Base-by-base conservation (phyloP, 371 early-diverging fungal genomes). In the Circinella minor region DNA sequence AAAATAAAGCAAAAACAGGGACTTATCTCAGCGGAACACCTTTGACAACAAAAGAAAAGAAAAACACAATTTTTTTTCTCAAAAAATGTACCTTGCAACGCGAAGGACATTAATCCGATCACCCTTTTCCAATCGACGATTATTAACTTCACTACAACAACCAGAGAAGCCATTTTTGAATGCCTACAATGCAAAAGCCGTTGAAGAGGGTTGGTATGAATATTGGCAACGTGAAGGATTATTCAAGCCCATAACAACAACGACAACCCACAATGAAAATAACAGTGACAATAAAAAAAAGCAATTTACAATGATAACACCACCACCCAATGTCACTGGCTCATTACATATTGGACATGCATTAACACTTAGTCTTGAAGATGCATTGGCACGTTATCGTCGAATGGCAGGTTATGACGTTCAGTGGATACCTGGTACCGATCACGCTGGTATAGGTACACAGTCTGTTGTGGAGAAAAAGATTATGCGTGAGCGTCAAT, bases 321-420 rank as follows among this genome's bases (percentile, higher is more conserved):
- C 99, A 10, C 99, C 99, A 13, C 99, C 99, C 36, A 99, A 99
- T 77, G 95, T 99, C 37, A 99, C 99, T 0, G 99, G 99, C 8
- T 89, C 89, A 17, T 84, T 99, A 18, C 99, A 99, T 76, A 87
- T 98, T 63, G 99, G 99, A 7, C 99, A 99, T 73, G 96, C 97
- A 1, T 85, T 99, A 65, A 98, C 98, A 61, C 86, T 91, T 61
- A 89, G 96, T 37, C 91, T 98, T 20, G 90, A 92, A 69, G 99
- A 99, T 78, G 82, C 93, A 10, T 70, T 98, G 65, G 91, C 89
- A 0, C 87, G 99, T 39, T 96, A 94, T 91, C 84, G 93, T 63
- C 88, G 98, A 17, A 95, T 98, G 95, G 79, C 84, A 14, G 96
- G 96, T 36, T 86, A 93, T 65, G 80, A 89, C 27, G 93, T 93